phyloP scores from a whole-genome alignment of 2,329 filamentous ascomycete genomes.

The Trichoderma koningii region DNA sequence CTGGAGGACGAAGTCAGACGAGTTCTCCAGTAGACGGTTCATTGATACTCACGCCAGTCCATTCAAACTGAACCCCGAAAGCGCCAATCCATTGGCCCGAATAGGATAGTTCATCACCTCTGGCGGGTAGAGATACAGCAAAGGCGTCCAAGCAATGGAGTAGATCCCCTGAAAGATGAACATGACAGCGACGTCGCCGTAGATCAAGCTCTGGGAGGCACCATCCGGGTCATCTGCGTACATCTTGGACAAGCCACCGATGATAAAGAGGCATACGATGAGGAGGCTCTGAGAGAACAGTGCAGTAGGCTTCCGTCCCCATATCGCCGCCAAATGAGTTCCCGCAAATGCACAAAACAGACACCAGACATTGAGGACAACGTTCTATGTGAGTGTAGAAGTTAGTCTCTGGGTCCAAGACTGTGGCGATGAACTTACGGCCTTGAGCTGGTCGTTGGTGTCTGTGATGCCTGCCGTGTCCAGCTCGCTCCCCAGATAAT shows the following conservation, averaged over 20 bases:
- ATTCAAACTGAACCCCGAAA: conserved; percentile 32
- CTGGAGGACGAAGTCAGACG: conserved; percentile 45
- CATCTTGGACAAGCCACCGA: conserved; percentile 52
- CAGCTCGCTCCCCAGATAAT: conserved; percentile 45
- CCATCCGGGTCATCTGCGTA: conserved; percentile 27
- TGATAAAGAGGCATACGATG: conserved; percentile 51
- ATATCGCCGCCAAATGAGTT: conserved; percentile 40
- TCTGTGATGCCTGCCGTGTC: conserved; percentile 44
- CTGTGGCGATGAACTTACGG: conserved; percentile 33
- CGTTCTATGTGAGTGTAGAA: conserved; percentile 39
- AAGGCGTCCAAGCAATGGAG: conserved; percentile 50
- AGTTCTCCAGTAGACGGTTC: no score
- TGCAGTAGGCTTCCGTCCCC: conserved; percentile 40
- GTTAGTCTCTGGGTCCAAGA: conserved; percentile 27
- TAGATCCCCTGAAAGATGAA: conserved; percentile 52
- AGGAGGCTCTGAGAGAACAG: conserved; percentile 45
- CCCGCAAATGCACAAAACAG: conserved; percentile 44
- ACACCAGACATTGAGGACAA: conserved; percentile 55
- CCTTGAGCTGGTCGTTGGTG: conserved; percentile 45
- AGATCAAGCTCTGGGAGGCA: conserved; percentile 36
- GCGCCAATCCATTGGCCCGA: conserved; percentile 44
- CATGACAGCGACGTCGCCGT: conserved; percentile 50
- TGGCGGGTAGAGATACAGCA: conserved; percentile 48
- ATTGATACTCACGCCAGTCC: conserved; percentile 26
- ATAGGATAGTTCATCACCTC: conserved; percentile 45